A percentile compares a stretch with the other conserved stretches of the same genome.
phyloP scores from a whole-genome alignment of 2,329 filamentous ascomycete genomes.

The Aspergillus unguis region DNA sequence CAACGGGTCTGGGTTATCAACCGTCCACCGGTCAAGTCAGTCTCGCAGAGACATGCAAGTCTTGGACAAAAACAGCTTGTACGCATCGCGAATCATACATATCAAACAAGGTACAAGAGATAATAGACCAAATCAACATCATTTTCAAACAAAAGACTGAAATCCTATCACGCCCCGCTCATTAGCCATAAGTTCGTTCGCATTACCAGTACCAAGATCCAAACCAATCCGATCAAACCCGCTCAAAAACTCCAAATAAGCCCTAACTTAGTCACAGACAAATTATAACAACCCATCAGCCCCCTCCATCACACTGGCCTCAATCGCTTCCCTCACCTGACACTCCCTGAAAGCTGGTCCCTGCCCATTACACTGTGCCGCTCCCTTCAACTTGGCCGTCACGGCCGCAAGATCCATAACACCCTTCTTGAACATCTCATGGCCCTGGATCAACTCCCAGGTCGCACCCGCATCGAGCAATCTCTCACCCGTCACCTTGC shows the following conservation, averaged over 20 bases:
- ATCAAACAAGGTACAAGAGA: not conserved
- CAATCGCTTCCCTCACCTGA: constrained; percentile 69
- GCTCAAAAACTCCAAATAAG: not conserved
- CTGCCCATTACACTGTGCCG: constrained; percentile 79
- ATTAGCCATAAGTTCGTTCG: no score
- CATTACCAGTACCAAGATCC: not conserved
- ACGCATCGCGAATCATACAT: not conserved
- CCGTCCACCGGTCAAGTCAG: not conserved
- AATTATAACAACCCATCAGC: constrained; percentile 71
- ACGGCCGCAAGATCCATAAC: constrained; percentile 78
- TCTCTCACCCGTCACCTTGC: constrained; percentile 61
- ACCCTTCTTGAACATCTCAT: constrained; percentile 72
- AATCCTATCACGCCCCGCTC: no score
- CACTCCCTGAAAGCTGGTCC: constrained; percentile 83
- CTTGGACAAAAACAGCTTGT: not conserved
- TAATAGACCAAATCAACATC: not conserved
- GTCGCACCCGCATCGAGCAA: constrained; percentile 73
- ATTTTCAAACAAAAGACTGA: not conserved
- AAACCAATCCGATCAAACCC: not conserved
- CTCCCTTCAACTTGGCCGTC: constrained; percentile 70
- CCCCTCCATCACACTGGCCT: constrained; percentile 71
- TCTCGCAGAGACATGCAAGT: no score
- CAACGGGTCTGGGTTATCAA: not conserved
- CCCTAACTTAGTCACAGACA: not conserved
- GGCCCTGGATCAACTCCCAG: constrained; percentile 84